phyloP scores from a whole-genome alignment of 2,329 filamentous ascomycete genomes.

The Pestalotiopsis sp. region DNA sequence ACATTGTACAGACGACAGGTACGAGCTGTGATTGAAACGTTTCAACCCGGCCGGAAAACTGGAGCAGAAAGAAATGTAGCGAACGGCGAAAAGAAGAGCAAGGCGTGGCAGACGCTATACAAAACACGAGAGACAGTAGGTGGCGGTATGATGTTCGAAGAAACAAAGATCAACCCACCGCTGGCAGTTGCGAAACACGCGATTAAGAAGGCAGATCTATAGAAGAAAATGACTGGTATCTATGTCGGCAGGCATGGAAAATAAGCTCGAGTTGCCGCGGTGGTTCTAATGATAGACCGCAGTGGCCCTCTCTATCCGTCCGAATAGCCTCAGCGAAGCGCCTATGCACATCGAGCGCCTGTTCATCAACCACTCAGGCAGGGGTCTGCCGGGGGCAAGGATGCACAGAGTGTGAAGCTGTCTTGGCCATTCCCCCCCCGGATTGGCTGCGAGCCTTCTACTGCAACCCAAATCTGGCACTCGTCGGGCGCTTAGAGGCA shows the following conservation, averaged over 20 bases:
- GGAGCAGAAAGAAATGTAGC: background rate
- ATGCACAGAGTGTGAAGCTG: background rate
- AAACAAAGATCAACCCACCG: constrained; percentile 18
- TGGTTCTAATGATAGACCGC: constrained; percentile 15
- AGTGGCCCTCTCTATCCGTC: background rate
- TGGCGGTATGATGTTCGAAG: constrained; percentile 20
- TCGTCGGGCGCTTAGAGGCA: constrained; percentile 6
- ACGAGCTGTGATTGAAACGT: constrained; percentile 8
- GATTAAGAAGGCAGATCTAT: constrained; percentile 25
- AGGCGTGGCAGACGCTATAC: constrained; percentile 6
- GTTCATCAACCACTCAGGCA: constrained; percentile 11
- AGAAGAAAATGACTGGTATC: constrained; percentile 21
- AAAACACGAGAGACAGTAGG: constrained; percentile 13
- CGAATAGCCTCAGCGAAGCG: constrained; percentile 15
- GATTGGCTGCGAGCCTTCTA: constrained; percentile 14
- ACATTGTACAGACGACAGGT: constrained; percentile 25
- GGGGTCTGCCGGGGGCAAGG: constrained; percentile 20
- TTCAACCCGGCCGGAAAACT: constrained; percentile 23
- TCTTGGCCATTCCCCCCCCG: constrained; percentile 3
- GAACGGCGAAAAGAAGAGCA: background rate
- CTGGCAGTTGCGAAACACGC: constrained; percentile 20
- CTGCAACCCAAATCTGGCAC: constrained; percentile 4
- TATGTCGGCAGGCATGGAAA: constrained; percentile 12
- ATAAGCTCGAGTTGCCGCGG: background rate
- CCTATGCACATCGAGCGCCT: constrained; percentile 15